These are phyloP conservation scores for Pseudonitzschia pungens DNA, from an alignment of 108 stramenopile species.

Conservation along the genomic window DNA sequence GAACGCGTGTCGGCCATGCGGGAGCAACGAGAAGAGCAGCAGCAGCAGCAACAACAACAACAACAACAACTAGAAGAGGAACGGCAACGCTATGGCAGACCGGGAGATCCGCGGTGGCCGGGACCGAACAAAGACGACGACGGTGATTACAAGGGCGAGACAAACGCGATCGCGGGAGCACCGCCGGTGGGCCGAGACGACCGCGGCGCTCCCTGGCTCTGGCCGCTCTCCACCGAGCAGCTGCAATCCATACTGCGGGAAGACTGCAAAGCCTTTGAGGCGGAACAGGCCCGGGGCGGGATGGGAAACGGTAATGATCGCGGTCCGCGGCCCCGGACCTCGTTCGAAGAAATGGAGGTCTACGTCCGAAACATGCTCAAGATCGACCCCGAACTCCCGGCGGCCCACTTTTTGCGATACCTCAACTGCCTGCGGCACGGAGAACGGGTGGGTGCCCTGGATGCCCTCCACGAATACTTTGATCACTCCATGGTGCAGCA, in stretches of 20 bases:
- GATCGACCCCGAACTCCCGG: conserved; percentile 76
- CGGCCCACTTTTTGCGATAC: conserved; percentile 79
- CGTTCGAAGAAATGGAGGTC: conserved; percentile 37
- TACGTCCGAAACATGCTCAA: conserved; percentile 33
- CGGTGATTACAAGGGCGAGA: conserved; percentile 1
- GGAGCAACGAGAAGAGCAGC: neutral
- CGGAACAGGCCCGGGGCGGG: neutral
- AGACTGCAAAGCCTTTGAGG: conserved; percentile 25
- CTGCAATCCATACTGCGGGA: conserved; percentile 33
- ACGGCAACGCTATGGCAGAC: too few relatives aligned
- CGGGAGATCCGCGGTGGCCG: neutral
- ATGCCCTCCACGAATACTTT: conserved; percentile 91
- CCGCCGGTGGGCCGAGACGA: neutral
- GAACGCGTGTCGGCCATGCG: conserved; percentile 12
- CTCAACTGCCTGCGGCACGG: conserved; percentile 73
- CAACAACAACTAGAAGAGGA: neutral
- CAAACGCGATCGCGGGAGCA: neutral
- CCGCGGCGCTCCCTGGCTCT: conserved; percentile 5
- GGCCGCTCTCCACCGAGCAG: conserved; percentile 43
- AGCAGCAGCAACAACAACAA: neutral
- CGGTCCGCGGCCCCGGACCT: neutral
- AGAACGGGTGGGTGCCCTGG: conserved; percentile 78
- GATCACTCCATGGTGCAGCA: conserved; percentile 84
- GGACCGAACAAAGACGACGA: neutral
- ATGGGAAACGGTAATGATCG: too few relatives aligned